Percentiles rank a stretch among this genome's conserved stretches.
Conservation (phyloP, 2,329 filamentous ascomycete genomes). For the Proliferodiscus dingleyae region DNA sequence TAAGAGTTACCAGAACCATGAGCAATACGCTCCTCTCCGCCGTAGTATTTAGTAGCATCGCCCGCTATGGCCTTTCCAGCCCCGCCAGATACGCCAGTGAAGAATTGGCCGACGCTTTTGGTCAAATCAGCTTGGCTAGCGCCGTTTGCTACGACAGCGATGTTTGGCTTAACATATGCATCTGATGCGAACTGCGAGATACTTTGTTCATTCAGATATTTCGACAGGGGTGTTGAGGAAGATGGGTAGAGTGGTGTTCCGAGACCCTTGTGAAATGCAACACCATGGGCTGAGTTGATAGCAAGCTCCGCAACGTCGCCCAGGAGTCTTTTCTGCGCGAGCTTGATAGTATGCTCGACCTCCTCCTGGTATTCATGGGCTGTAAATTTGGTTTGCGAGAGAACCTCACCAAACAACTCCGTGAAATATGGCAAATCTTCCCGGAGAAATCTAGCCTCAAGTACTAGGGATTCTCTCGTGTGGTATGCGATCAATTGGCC, state of each 20-base stretch:
- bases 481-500: constrained; percentile 84
- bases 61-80: constrained; percentile 47
- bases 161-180: constrained; percentile 84
- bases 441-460: constrained; percentile 92
- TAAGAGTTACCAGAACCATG: constrained; percentile 74
- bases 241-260: constrained; percentile 73
- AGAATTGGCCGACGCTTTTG: constrained; percentile 94
- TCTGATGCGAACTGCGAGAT: constrained; percentile 71
- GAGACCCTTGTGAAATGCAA: constrained; percentile 92
- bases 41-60: constrained; percentile 77
- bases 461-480: constrained; percentile 85
- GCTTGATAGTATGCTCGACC: constrained; percentile 68
- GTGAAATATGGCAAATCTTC: constrained; percentile 96
- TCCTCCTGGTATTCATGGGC: constrained; percentile 90
- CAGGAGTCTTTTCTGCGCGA: constrained; percentile 70
- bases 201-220: constrained; percentile 73
- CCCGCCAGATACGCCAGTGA: constrained; percentile 62
- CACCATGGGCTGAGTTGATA: constrained; percentile 76
- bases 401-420: constrained; percentile 89
- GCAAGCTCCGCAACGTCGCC: constrained; percentile 62
- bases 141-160: constrained; percentile 87
- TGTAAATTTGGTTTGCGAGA: constrained; percentile 78
- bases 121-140: constrained; percentile 68
- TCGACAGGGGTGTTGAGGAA: constrained; percentile 64
- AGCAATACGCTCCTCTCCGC: constrained; percentile 87